phyloP scores from a whole-genome alignment of 2,329 filamentous ascomycete species.

The Fusarium guadeloupense region DNA sequence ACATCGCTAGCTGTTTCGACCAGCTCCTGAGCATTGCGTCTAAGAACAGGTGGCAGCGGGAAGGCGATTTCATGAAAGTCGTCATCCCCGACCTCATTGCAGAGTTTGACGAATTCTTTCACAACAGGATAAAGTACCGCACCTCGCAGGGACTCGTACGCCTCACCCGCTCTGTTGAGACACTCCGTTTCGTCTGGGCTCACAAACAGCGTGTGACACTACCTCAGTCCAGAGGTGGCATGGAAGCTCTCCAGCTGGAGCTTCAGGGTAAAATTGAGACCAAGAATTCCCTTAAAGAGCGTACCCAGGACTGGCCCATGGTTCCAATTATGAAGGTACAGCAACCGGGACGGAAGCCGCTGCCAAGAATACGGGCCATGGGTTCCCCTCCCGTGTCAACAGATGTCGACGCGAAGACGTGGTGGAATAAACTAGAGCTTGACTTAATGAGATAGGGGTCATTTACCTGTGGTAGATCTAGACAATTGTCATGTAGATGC shows the following conservation, averaged over 20 bases:
- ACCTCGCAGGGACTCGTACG: conserved; percentile 45
- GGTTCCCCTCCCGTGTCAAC: conserved; percentile 36
- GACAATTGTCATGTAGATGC: conserved; percentile 1
- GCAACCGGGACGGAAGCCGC: conserved; percentile 41
- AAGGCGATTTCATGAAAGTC: conserved; percentile 28
- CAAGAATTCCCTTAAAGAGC: conserved; percentile 14
- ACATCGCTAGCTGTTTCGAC: conserved; percentile 43
- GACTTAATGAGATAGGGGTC: conserved; percentile 44
- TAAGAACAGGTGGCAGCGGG: conserved; percentile 31
- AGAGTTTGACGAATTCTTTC: conserved; percentile 50
- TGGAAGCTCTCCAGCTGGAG: conserved; percentile 18
- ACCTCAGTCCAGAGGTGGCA: conserved; percentile 38
- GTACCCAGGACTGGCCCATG: conserved; percentile 37
- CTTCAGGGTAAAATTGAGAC: conserved; percentile 18
- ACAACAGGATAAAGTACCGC: conserved; percentile 45
- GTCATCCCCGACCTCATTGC: conserved; percentile 46
- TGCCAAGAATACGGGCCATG: conserved; percentile 20
- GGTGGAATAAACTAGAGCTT: conserved; percentile 45
- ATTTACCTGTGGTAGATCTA: background rate
- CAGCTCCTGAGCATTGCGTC: conserved; percentile 43
- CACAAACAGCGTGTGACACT: conserved; percentile 38
- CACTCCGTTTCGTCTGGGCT: conserved; percentile 37
- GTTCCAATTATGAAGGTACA: conserved; percentile 34
- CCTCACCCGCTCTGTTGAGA: conserved; percentile 38
- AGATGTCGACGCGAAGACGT: conserved; percentile 27